These are phyloP conservation scores for Sinapis alba DNA, from an alignment of 441 rosid species.

Conservation along the genomic window DNA sequence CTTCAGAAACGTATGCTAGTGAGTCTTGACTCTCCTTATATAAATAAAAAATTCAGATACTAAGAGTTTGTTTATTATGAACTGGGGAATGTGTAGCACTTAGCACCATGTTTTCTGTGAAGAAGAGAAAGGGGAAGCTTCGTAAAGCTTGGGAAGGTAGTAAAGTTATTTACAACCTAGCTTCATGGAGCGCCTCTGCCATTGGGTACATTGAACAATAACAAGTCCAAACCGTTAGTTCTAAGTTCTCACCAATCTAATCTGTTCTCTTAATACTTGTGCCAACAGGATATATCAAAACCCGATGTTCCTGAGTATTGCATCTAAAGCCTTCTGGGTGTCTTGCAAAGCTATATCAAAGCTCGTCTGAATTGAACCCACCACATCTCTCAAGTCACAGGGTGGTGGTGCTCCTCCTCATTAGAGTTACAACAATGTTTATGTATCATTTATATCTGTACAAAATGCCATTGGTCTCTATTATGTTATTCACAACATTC, in stretches of 20 bases:
- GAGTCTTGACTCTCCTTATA: not conserved
- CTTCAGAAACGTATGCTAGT: conserved; percentile 73
- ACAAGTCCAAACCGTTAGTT: too few species aligned
- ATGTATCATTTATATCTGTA: conserved; percentile 26
- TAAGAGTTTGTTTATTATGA: conserved; percentile 28
- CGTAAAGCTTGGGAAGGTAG: conserved; percentile 99
- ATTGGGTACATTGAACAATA: conserved; percentile 62
- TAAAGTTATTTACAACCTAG: conserved; percentile 83
- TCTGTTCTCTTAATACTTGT: too few species aligned
- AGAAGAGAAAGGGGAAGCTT: conserved; percentile 82
- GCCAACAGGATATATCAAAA: conserved; percentile 90
- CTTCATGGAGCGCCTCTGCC: conserved; percentile 98
- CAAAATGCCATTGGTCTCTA: conserved; percentile 26
- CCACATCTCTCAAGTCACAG: not conserved
- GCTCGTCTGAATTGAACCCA: conserved; percentile 56
- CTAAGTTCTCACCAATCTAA: conserved; percentile 11
- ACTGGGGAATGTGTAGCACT: conserved; percentile 61
- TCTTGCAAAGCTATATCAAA: conserved; percentile 84
- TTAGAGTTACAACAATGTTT: conserved; percentile 28
- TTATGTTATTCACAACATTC: not conserved
- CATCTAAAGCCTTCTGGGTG: conserved; percentile 89
- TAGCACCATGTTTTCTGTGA: conserved; percentile 84
- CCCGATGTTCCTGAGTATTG: conserved; percentile 68
- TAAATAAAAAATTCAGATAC: not conserved
- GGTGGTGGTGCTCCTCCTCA: not conserved